Base-by-base conservation (phyloP, 148 eudicot genomes). In the Cornus florida region DNA sequence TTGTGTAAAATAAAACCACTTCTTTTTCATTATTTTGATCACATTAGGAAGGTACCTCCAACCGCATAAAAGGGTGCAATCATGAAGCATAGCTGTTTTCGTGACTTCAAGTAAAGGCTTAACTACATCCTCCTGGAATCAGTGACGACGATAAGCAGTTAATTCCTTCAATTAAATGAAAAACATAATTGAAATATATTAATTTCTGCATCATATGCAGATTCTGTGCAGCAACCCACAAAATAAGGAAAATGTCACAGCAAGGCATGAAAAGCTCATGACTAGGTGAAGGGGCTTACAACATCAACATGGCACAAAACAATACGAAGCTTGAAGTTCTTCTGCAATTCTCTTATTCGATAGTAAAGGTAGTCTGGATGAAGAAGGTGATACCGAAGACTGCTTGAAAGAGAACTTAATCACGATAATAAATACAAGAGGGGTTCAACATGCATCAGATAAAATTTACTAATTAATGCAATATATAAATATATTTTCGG, bases 101-200 rank as follows among this genome's bases (percentile, higher is more conserved):
- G 98, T 93, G 84, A 95, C 91, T 87, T 93, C 98, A 83, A 93
- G 97, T 73, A 93, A 85, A 60, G 98, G 97, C 87, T 92, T 95
- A 35, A 91, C 91, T 10, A 95, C 98, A 92, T 95, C 98, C 83
- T 93, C 97, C 97, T 93, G 93, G 84, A 85, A 77, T 35, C 72
- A 83, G 79, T 72, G 64, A 77, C 39, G 69, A 68, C 56, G n/a
- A 70, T 50, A 24, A 75, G 76, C 75, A 48, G 76, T 68, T 13
- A 77, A 13, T 79, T 60, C 82, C 48, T 23, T 20, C 28, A 71
- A 23, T 48, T 22, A 20, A 12, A 64, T 16, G 32, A 23, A 70
- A 53, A 67, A 24, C n/a, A 73, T 24, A 43, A 4, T 69, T 31
- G 38, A 43, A 9, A 6, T 43, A 6, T 43, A 43, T 43, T 43